Evolutionary conservation across 306 rosid species (phyloP).

Genomic region (Carpinus viminea): DNA sequence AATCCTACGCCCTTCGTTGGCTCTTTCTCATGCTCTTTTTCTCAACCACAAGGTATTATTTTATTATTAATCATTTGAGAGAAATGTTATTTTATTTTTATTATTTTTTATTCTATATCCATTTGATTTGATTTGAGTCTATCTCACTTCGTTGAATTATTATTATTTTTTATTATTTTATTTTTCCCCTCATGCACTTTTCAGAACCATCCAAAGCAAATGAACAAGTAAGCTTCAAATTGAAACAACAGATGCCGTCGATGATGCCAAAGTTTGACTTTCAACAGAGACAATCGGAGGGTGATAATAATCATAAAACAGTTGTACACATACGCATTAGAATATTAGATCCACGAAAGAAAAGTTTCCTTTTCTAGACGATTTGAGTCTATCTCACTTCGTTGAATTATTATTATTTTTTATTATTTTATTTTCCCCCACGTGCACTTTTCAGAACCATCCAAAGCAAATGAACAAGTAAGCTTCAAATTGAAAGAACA

Average conservation of each 20-base stretch:
- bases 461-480: not conserved
- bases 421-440: not conserved
- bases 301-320: not conserved
- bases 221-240: not conserved
- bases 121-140: too few species aligned
- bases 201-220: slow-evolving; percentile 1
- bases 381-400: too few species aligned
- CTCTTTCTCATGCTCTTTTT: not conserved
- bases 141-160: too few species aligned
- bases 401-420: too few species aligned
- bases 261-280: not conserved
- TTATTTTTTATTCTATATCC: too few species aligned
- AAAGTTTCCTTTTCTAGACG: too few species aligned
- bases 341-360: not conserved
- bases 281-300: not conserved
- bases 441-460: not conserved
- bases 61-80: not conserved
- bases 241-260: not conserved
- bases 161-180: too few species aligned
- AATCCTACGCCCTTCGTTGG: not conserved
- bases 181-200: not conserved
- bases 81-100: too few species aligned
- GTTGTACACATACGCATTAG: not conserved
- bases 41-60: not conserved
- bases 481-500: not conserved